phyloP scores from a whole-genome alignment of 1,284 basidiomycete genomes.

The Trametes versicolor region DNA sequence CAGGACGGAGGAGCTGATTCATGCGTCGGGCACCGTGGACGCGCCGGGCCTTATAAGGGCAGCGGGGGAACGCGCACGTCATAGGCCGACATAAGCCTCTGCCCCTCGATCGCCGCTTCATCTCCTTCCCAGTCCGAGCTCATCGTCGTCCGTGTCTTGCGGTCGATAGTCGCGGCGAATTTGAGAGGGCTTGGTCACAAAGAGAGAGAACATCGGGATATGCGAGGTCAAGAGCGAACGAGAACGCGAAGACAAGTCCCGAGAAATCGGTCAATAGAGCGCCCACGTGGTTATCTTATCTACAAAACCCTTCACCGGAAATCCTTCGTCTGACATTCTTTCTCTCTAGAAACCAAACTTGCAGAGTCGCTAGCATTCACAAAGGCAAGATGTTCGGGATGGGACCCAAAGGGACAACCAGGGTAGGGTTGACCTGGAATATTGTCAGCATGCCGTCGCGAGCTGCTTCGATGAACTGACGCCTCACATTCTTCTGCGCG shows the following conservation, averaged over 20 bases:
- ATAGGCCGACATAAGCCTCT: not conserved
- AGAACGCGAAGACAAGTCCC: not conserved
- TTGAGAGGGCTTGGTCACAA: not conserved
- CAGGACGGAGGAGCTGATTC: not conserved
- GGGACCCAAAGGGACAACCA: conserved; percentile 82
- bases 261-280: not conserved
- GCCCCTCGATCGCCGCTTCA: not conserved
- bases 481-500: not conserved
- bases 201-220: not conserved
- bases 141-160: not conserved
- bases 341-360: too few species aligned
- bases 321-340: too few species aligned
- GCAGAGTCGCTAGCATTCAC: conserved; percentile 37
- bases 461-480: conserved; percentile 52
- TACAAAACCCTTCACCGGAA: not conserved
- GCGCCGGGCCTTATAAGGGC: not conserved
- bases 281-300: not conserved
- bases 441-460: conserved; percentile 47
- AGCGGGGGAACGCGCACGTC: not conserved
- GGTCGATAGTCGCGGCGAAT: too few species aligned
- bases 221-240: not conserved
- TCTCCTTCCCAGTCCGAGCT: not conserved
- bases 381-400: conserved; percentile 75
- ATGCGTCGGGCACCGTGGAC: not conserved
- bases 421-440: conserved; percentile 60